phyloP scores from a whole-genome alignment of 192 early-diverging fungal genomes.

The Jimgerdemannia flammicorona region DNA sequence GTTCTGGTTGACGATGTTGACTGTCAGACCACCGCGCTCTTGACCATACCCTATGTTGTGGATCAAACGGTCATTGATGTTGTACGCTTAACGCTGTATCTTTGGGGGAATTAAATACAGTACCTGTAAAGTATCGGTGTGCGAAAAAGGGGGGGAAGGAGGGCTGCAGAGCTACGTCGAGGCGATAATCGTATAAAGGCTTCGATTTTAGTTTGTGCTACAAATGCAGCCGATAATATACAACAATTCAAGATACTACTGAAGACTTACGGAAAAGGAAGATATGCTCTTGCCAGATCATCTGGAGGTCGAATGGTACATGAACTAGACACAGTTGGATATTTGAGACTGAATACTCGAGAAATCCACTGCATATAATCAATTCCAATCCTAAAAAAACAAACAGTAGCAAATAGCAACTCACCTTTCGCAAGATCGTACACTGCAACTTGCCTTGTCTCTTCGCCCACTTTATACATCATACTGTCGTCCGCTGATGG shows the following conservation, averaged over 20 bases:
- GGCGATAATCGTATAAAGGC: neutral
- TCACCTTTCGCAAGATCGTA: slow-evolving; percentile 40
- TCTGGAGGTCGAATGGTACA: slow-evolving; percentile 33
- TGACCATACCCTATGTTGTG: slow-evolving; percentile 64
- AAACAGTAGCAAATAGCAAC: neutral
- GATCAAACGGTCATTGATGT: slow-evolving; percentile 1
- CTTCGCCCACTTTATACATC: slow-evolving; percentile 10
- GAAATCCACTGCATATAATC: no score
- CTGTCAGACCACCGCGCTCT: slow-evolving; percentile 77
- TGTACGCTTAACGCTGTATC: no score
- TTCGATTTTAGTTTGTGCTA: no score
- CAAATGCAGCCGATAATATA: no score
- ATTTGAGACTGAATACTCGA: no score
- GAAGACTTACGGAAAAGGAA: slow-evolving; percentile 43
- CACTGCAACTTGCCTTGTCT: slow-evolving; percentile 27
- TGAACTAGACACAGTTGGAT: neutral
- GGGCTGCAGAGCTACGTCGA: slow-evolving; percentile 22
- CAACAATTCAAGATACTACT: neutral
- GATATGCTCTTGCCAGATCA: slow-evolving; percentile 43
- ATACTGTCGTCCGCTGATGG: neutral
- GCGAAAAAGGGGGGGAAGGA: slow-evolving; percentile 43
- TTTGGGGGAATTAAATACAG: slow-evolving; percentile 1
- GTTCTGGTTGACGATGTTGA: slow-evolving; percentile 69
- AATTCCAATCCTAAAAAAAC: neutral
- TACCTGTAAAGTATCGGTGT: slow-evolving; percentile 59